Conservation (phyloP, 2,329 filamentous ascomycete species). For the Sporothrix brunneoviolacea region DNA sequence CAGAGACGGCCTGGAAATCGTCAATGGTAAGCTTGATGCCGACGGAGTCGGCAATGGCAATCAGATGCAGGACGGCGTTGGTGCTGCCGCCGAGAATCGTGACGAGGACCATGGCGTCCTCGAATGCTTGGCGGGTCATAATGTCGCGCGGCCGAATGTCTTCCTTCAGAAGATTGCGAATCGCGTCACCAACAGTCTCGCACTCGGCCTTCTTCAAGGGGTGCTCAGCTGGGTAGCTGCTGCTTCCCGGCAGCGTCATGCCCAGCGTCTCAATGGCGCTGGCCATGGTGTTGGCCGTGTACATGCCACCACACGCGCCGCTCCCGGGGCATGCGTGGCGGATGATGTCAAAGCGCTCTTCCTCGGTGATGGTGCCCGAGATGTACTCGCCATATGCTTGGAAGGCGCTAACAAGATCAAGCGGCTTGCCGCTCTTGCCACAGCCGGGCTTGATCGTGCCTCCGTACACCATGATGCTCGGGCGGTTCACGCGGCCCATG, state of each 20-base stretch:
- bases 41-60: constrained; percentile 75
- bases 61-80: constrained; percentile 77
- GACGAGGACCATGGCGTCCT: constrained; percentile 78
- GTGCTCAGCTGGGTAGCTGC: constrained; percentile 70
- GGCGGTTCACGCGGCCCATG: constrained; percentile 90
- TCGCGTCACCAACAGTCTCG: constrained; percentile 61
- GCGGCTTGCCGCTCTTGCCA: constrained; percentile 64
- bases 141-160: constrained; percentile 74
- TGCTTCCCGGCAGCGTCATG: constrained; percentile 76
- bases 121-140: constrained; percentile 72
- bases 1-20: constrained; percentile 77
- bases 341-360: constrained; percentile 90
- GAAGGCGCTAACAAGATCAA: constrained; percentile 96
- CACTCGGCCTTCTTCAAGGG: constrained; percentile 68
- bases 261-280: constrained; percentile 65
- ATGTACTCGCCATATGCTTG: constrained; percentile 96
- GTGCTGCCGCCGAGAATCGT: constrained; percentile 80
- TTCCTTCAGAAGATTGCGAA: constrained; percentile 67
- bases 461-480: constrained; percentile 95
- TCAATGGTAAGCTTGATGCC: constrained; percentile 78
- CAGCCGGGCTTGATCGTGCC: constrained; percentile 91
- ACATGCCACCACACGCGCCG: constrained; percentile 83
- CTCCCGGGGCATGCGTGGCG: constrained; percentile 80
- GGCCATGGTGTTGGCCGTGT: constrained; percentile 73
- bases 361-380: constrained; percentile 81